A percentile compares a stretch with the other conserved stretches of the same genome.
These are phyloP conservation scores for Basipetospora chlamydospora DNA, from an alignment of 2,329 filamentous ascomycete genomes.

Conservation along the genomic window DNA sequence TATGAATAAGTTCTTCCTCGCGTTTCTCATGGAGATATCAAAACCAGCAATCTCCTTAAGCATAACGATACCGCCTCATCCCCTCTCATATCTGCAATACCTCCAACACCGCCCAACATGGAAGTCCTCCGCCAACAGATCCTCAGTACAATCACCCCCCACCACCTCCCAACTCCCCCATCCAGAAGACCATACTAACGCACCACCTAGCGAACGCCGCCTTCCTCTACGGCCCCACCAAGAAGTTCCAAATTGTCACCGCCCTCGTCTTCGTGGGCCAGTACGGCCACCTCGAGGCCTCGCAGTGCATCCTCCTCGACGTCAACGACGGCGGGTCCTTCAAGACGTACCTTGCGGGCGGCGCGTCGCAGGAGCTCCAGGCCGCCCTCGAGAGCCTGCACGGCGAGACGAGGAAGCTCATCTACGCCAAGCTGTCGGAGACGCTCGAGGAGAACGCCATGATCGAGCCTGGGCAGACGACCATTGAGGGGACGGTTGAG, in stretches of 20 bases:
- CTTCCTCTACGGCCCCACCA: not conserved
- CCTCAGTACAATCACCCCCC: no score
- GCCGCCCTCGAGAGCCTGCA: not conserved
- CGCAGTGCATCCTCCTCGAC: not conserved
- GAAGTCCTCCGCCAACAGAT: no score
- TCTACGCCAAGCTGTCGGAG: slow-evolving; percentile 17
- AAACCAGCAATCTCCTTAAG: no score
- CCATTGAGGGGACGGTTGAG: not conserved
- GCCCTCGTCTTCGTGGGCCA: not conserved
- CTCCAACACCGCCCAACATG: no score
- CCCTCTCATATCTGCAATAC: no score
- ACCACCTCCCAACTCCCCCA: no score
- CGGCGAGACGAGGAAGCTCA: slow-evolving; percentile 1
- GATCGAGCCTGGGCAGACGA: slow-evolving; percentile 7
- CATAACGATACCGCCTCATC: no score
- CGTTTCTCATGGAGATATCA: no score
- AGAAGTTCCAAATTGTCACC: not conserved
- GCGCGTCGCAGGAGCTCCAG: not conserved
- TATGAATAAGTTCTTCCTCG: no score
- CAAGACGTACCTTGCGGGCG: not conserved
- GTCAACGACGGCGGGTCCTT: not conserved
- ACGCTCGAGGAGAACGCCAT: slow-evolving; percentile 16
- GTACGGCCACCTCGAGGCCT: not conserved
- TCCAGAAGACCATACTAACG: no score
- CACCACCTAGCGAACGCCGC: not conserved